Conservation (phyloP, 208 protist species). For the Leishmania braziliensis region DNA sequence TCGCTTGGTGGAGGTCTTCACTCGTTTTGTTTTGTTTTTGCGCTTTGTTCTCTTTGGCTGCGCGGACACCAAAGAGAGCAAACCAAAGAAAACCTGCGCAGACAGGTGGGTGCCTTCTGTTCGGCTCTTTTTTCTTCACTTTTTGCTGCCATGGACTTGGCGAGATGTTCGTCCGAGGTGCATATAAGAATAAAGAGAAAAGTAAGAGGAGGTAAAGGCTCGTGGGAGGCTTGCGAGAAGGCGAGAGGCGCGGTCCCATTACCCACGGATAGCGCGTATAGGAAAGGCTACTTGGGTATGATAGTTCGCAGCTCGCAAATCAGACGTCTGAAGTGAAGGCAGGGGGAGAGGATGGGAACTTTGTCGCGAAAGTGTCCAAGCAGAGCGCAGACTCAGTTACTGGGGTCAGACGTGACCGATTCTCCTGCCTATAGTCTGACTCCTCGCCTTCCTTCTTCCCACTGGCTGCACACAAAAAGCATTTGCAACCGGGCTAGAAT, state of each 20-base stretch:
- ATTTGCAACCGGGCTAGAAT: conserved; percentile 42
- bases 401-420: neutral
- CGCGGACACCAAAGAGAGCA: neutral
- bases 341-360: neutral
- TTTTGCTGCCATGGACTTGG: neutral
- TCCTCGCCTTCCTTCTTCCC: neutral
- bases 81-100: neutral
- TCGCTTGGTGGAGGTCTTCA: neutral
- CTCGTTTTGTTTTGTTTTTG: neutral
- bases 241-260: neutral
- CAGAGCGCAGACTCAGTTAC: neutral
- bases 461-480: neutral
- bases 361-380: neutral
- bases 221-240: neutral
- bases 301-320: neutral
- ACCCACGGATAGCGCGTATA: neutral
- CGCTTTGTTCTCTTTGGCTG: neutral
- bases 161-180: neutral
- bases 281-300: neutral
- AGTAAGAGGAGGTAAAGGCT: neutral
- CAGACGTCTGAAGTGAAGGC: neutral
- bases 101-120: neutral
- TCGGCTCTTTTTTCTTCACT: neutral
- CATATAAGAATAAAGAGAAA: conserved; percentile 1
- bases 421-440: neutral